Percentiles rank a stretch among this genome's conserved stretches.
Evolutionary conservation across 2,329 filamentous ascomycete species (phyloP).

Genomic region (Hymenoscyphus occultus): DNA sequence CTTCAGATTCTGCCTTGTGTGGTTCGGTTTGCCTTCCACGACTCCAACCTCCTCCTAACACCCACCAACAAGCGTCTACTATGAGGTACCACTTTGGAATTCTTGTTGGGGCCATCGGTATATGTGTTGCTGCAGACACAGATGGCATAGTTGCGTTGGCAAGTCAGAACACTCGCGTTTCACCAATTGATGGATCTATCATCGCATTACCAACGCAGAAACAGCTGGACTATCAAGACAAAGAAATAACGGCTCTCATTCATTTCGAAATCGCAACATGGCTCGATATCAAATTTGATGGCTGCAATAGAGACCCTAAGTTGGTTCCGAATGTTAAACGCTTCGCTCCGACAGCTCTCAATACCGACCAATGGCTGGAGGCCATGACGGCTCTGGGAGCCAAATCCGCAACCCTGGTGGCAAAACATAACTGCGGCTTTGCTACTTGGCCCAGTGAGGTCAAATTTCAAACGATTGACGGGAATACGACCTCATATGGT

Average conservation of each 20-base stretch:
- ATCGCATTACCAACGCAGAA: conserved; percentile 31
- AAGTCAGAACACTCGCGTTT: conserved; percentile 20
- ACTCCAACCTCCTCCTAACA: no score
- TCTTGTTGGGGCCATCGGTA: background rate
- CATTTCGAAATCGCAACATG: conserved; percentile 34
- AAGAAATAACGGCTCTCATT: conserved; percentile 31
- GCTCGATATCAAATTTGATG: conserved; percentile 24
- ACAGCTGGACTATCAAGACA: conserved; percentile 31
- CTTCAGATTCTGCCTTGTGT: no score
- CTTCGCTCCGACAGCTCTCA: conserved; percentile 27
- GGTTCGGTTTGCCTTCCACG: no score
- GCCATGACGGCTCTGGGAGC: conserved; percentile 30
- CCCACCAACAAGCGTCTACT: background rate
- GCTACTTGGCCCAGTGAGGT: conserved; percentile 34
- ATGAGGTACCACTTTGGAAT: background rate
- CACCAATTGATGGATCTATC: conserved; percentile 30
- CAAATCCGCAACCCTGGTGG: conserved; percentile 34
- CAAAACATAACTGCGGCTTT: conserved; percentile 37
- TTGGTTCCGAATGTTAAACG: conserved; percentile 27
- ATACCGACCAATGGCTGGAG: conserved; percentile 35
- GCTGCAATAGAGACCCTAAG: conserved; percentile 31
- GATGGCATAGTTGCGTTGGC: background rate
- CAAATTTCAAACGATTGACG: conserved; percentile 22
- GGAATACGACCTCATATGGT: background rate
- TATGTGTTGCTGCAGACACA: background rate